Conservation (phyloP, 441 rosid genomes). For the Aquilaria agallochum region DNA sequence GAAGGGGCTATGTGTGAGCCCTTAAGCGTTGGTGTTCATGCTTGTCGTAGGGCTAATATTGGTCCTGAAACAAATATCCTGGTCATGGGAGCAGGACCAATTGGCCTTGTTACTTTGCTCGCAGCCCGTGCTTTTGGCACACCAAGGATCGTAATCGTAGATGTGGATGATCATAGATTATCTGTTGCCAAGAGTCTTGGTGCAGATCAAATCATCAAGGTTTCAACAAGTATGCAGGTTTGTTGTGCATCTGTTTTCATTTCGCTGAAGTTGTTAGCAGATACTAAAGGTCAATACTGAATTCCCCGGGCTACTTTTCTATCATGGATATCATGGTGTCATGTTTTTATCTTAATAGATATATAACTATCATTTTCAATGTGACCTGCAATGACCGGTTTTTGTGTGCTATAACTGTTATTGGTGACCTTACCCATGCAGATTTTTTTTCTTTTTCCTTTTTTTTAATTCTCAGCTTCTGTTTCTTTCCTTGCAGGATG, state of each 20-base stretch:
- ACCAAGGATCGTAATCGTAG: constrained; percentile 71
- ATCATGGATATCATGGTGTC: too few species aligned
- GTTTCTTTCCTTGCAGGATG: constrained; percentile 38
- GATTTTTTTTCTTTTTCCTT: not conserved
- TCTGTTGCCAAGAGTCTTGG: constrained; percentile 82
- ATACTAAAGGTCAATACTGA: too few species aligned
- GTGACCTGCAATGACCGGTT: too few species aligned
- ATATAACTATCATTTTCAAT: too few species aligned
- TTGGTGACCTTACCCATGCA: too few species aligned
- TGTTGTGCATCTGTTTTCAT: not conserved
- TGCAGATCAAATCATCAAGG: constrained; percentile 63
- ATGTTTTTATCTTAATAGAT: too few species aligned
- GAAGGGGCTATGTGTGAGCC: constrained; percentile 99
- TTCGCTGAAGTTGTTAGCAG: too few species aligned
- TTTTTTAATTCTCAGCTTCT: not conserved
- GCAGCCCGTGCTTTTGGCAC: constrained; percentile 91
- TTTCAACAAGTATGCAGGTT: constrained; percentile 61
- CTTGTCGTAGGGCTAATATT: constrained; percentile 76
- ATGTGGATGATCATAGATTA: constrained; percentile 74
- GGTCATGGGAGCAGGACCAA: constrained; percentile 94
- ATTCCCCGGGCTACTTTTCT: too few species aligned
- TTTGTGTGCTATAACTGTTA: too few species aligned
- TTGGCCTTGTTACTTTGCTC: constrained; percentile 82
- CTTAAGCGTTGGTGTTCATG: constrained; percentile 85
- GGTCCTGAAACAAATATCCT: constrained; percentile 74